Evolutionary conservation across 1,284 basidiomycete species (phyloP), one percentile per base, ranked within the genome.

Genomic region (Ganoderma lingzhi): DNA sequence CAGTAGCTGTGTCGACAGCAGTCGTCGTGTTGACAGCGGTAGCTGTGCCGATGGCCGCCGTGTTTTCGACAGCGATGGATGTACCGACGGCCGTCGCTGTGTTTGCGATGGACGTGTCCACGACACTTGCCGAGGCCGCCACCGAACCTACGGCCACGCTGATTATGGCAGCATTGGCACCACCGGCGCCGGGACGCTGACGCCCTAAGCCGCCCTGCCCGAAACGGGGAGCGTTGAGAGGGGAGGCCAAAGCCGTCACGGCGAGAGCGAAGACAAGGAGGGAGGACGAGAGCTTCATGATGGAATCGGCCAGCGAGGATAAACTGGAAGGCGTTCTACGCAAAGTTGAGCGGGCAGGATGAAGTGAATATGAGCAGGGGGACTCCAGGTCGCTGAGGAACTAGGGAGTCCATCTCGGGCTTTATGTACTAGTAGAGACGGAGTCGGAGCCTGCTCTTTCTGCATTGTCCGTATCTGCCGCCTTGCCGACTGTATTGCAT

Each of bases 221-320:
- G 30, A 45, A n/a, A 63, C 82, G 82, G 61, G 73, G 82, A 62
- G 73, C 73, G 62, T 78, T 76, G 65, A 78, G 75, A 9, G 83
- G 84, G 63, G 78, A 80, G 15, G 84, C 84, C 44, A 78, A 78
- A 19, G 72, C 67, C 30, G 79, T 79, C 62, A 88, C 75, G 32
- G 82, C 74, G 55, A 86, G 62, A 42, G 72, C n/a, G 55, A 73
- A 14, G 55, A 66, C 61, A 51, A 64, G 45, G 35, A 70, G 9
- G 6, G 56, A 68, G 35, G 61, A 45, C 28, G 73, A 73, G 73
- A 73, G 71, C 71, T 75, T 76, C 79, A 79, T 79, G 56, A 53
- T 60, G 39, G 65, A 28, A n/a, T 58, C 17, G 53, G 30, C 35
- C 37, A n/a, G 48, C 3, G 15, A 32, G 30, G 37, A 69, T 59